Conservation (phyloP, 768 basidiomycete genomes). For the Suillus clintonianus region DNA sequence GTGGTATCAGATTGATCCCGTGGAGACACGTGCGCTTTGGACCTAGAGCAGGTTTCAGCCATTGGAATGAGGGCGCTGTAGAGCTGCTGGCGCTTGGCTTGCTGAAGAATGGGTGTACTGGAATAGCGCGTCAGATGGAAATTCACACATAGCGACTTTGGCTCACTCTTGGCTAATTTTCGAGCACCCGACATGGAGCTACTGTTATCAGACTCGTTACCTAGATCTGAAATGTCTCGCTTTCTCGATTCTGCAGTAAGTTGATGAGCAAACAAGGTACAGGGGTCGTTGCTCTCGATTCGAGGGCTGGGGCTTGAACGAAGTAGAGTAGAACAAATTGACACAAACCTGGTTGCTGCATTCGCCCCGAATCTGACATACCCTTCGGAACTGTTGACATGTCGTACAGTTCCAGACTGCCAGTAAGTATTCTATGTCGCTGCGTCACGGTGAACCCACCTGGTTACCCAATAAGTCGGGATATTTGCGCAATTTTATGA, state of each 20-base stretch:
- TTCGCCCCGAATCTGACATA: neutral
- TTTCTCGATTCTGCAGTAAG: constrained; percentile 11
- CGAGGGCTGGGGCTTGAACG: neutral
- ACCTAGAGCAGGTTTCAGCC: constrained; percentile 37
- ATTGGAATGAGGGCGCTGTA: constrained; percentile 22
- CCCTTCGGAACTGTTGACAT: neutral
- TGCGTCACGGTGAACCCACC: too few relatives aligned
- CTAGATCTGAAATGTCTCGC: constrained; percentile 17
- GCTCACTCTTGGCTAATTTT: constrained; percentile 31
- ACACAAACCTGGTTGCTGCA: constrained; percentile 1
- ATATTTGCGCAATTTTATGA: too few relatives aligned
- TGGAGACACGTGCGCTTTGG: constrained; percentile 38
- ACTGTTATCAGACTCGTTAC: constrained; percentile 5
- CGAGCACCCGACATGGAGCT: constrained; percentile 14
- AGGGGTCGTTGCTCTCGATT: too few relatives aligned
- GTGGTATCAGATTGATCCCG: constrained; percentile 31
- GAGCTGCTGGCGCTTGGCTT: constrained; percentile 19
- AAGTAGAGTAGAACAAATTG: neutral
- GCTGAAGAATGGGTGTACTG: constrained; percentile 46
- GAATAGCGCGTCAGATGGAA: neutral
- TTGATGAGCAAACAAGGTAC: neutral
- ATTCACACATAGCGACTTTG: neutral
- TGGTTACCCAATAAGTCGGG: too few relatives aligned
- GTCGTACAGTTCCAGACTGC: neutral
- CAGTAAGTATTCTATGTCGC: too few relatives aligned